A percentile compares a stretch with the other conserved stretches of the same genome.
Evolutionary conservation across 108 stramenopile species (phyloP).

Genomic region (Cyclotella atomus): DNA sequence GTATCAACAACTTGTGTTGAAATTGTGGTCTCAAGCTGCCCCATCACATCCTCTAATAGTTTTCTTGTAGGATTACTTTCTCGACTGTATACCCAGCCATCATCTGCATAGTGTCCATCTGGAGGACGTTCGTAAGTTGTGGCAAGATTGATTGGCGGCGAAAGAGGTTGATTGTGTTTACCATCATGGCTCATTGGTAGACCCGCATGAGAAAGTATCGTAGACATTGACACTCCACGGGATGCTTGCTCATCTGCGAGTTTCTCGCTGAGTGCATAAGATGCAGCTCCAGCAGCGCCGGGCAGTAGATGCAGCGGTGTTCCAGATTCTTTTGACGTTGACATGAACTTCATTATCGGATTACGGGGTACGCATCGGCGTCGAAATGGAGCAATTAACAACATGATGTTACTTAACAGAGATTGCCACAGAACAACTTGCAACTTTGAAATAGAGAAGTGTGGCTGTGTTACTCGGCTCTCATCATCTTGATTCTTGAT

Average conservation of each 20-base stretch:
- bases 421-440: too few relatives aligned
- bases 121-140: conserved; percentile 83
- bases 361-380: too few relatives aligned
- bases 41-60: conserved; percentile 64
- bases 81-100: conserved; percentile 69
- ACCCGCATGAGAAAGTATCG: conserved; percentile 69
- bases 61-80: conserved; percentile 81
- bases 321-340: background rate
- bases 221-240: conserved; percentile 33
- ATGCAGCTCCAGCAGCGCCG: conserved; percentile 30
- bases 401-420: too few relatives aligned
- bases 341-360: background rate
- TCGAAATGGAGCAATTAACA: too few relatives aligned
- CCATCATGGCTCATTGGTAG: conserved; percentile 14
- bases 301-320: conserved; percentile 4
- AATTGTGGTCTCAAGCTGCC: conserved; percentile 56
- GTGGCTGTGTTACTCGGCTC: too few relatives aligned
- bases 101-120: conserved; percentile 63
- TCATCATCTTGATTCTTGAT: too few relatives aligned
- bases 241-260: conserved; percentile 8
- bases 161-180: conserved; percentile 62
- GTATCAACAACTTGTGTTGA: background rate
- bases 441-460: too few relatives aligned
- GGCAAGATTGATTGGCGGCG: conserved; percentile 77
- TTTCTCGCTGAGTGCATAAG: conserved; percentile 11